A percentile compares a stretch with the other conserved stretches of the same genome.
Evolutionary conservation across 768 basidiomycete genomes (phyloP).

Genomic region (Lentinula sp.): DNA sequence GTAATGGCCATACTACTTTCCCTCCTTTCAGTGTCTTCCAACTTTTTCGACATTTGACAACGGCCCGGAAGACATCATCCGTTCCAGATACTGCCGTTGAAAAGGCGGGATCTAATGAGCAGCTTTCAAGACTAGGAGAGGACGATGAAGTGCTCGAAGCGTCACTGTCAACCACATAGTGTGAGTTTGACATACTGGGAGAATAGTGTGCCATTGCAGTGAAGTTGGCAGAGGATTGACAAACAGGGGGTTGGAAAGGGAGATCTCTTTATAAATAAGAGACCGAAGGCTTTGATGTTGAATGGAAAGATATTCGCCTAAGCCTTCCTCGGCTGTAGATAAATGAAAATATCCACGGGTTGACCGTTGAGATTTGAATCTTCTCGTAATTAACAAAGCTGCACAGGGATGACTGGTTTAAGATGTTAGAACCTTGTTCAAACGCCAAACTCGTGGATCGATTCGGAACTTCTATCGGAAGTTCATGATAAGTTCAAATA

Average conservation of each 20-base stretch:
- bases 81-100: slow-evolving; percentile 28
- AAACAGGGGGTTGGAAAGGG: background rate
- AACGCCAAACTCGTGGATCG: background rate
- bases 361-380: background rate
- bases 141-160: slow-evolving; percentile 7
- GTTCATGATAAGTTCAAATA: background rate
- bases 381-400: slow-evolving; percentile 1
- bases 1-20: slow-evolving; percentile 76
- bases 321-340: background rate
- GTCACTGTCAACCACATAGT: background rate
- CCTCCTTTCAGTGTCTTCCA: slow-evolving; percentile 72
- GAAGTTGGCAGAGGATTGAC: background rate
- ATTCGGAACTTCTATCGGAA: slow-evolving; percentile 5
- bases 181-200: background rate
- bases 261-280: background rate
- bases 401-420: slow-evolving; percentile 1
- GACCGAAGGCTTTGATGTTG: background rate
- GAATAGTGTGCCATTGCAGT: background rate
- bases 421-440: background rate
- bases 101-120: slow-evolving; percentile 10
- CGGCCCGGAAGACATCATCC: slow-evolving; percentile 58
- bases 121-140: slow-evolving; percentile 9
- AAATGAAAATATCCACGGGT: background rate
- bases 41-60: slow-evolving; percentile 64
- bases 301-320: background rate